Evolutionary conservation across 176 grass and related monocot species (phyloP).

Genomic region (Zea luxurians): DNA sequence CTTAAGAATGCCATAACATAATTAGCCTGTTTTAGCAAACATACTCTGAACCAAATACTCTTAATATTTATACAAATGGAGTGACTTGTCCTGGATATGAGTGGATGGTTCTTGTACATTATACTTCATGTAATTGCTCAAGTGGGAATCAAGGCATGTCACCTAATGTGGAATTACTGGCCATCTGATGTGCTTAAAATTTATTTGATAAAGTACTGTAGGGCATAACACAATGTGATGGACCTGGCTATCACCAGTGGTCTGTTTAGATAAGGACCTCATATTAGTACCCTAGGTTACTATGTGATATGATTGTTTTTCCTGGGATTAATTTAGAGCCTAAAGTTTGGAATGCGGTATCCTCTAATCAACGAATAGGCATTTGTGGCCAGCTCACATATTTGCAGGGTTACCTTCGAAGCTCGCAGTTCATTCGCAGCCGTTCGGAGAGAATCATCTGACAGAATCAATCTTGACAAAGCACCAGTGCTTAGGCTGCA

Average conservation of each 20-base stretch:
- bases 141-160: neutral
- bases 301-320: neutral
- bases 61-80: neutral
- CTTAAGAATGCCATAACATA: neutral
- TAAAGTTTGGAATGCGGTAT: slow-evolving; percentile 7
- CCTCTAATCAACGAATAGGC: neutral
- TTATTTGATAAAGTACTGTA: neutral
- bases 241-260: neutral
- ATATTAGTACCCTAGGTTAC: neutral
- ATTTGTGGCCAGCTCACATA: neutral
- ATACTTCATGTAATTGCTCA: neutral
- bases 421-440: slow-evolving; percentile 85
- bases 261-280: neutral
- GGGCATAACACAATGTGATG: neutral
- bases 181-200: neutral
- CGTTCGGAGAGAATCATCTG: slow-evolving; percentile 84
- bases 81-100: neutral
- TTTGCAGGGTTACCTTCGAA: slow-evolving; percentile 64
- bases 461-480: slow-evolving; percentile 91
- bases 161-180: neutral
- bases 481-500: slow-evolving; percentile 94
- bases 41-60: neutral
- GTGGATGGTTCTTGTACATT: neutral
- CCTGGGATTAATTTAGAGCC: neutral
- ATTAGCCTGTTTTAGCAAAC: neutral